Evolutionary conservation across 441 rosid genomes (phyloP).

Genomic region (Mallotus japonicus): DNA sequence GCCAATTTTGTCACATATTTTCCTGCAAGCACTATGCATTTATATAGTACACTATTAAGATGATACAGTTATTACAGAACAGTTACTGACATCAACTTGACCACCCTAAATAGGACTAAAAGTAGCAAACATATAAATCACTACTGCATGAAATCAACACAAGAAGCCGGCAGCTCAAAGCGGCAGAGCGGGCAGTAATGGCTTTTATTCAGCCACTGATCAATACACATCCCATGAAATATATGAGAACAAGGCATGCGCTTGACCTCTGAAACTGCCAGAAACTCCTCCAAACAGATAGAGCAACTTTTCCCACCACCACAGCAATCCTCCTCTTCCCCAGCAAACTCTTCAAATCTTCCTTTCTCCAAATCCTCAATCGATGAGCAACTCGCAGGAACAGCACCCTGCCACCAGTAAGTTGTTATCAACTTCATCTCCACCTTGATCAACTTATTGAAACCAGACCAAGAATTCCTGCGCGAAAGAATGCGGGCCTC

Average conservation of each 20-base stretch:
- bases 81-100: not conserved
- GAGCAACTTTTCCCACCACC: not conserved
- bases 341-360: not conserved
- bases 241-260: conserved; percentile 18
- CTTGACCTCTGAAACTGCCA: not conserved
- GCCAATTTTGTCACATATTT: not conserved
- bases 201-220: conserved; percentile 18
- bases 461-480: not conserved
- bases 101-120: not conserved
- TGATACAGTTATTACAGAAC: not conserved
- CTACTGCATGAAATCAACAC: conserved; percentile 5
- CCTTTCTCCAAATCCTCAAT: conserved; percentile 1
- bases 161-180: conserved; percentile 6
- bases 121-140: not conserved
- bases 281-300: conserved; percentile 19
- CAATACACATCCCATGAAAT: conserved; percentile 9
- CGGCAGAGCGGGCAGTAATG: conserved; percentile 10
- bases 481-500: conserved; percentile 10
- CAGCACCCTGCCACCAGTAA: conserved; percentile 19
- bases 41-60: not conserved
- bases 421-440: conserved; percentile 5
- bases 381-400: not conserved
- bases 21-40: not conserved
- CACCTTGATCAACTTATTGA: conserved; percentile 10
- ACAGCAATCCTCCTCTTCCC: not conserved